Evolutionary conservation across 495 filamentous ascomycete genomes (phyloP), one percentile per base, ranked within the genome.

Genomic region (Penicillium turbatum): DNA sequence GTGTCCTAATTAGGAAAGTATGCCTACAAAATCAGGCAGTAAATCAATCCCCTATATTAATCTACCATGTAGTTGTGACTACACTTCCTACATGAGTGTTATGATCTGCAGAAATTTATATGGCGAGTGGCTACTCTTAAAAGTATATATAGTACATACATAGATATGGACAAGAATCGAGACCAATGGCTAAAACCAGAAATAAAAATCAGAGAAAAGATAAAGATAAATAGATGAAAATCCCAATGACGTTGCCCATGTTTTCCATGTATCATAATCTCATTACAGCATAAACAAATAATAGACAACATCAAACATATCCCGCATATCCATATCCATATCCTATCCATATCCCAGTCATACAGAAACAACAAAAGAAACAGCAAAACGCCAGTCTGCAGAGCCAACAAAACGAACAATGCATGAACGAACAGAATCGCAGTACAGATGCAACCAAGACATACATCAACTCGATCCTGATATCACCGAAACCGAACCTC

Each of bases 191-290:
- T 4, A 24, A n/a, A 51, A 27, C 12, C 8, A 24, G 55, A 38
- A 60, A 65, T 57, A 65, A 67, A 46, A 52, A 58, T 5, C 56
- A 49, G 47, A 29, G 34, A 51, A 52, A 39, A 48, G 3, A 29
- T n/a, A 19, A 11, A 37, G 15, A 46, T 19, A 17, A 17, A 11
- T 29, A 30, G 13, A 44, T 39, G 21, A 17, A 27, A 30, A 38
- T 11, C 29, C 46, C 19, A 30, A 42, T 35, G 24, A 53, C 37
- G 46, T 53, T 44, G 32, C 54, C 61, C 51, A 54, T 40, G 48
- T 27, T 16, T n/a, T 51, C 51, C 59, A 54, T 65, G 60, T 66
- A 72, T 70, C 69, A 54, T 70, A 51, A 65, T 54, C 60, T 62
- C 68, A 49, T 71, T 54, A 69, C 56, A 51, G 53, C 62, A 56